phyloP scores from a whole-genome alignment of 2,329 filamentous ascomycete genomes.

The Ophiostoma quercus region DNA sequence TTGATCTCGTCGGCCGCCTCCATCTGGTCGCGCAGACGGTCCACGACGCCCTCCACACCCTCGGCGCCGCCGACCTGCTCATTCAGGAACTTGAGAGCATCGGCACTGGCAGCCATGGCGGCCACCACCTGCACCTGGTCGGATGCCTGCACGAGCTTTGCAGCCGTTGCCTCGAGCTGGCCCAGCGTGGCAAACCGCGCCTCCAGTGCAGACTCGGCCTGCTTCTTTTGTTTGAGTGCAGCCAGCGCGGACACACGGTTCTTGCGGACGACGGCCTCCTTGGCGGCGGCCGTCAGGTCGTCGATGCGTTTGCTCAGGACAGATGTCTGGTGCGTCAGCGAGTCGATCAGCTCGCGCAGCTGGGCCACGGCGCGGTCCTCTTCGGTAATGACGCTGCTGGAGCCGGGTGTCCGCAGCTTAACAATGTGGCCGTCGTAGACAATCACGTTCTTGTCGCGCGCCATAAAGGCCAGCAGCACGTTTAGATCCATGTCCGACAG shows the following conservation, averaged over 20 bases:
- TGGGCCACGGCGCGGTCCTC: constrained; percentile 80
- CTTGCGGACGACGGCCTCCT: constrained; percentile 56
- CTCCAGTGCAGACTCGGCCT: constrained; percentile 59
- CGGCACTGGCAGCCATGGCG: constrained; percentile 73
- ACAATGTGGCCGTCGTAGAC: constrained; percentile 63
- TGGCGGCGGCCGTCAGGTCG: constrained; percentile 59
- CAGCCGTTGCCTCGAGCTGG: constrained; percentile 80
- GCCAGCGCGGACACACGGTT: constrained; percentile 71
- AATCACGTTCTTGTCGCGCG: constrained; percentile 58
- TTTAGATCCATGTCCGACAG: constrained; percentile 62
- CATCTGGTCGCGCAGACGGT: constrained; percentile 74
- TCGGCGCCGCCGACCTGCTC: constrained; percentile 70
- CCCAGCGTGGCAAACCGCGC: constrained; percentile 23
- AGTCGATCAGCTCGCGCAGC: constrained; percentile 70
- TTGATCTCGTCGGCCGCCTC: constrained; percentile 75
- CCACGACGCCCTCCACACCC: constrained; percentile 69
- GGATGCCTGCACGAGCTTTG: constrained; percentile 77
- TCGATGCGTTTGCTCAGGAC: constrained; percentile 63
- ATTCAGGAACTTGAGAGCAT: constrained; percentile 68
- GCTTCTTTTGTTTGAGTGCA: constrained; percentile 75
- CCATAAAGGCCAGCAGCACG: constrained; percentile 63
- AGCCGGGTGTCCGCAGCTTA: constrained; percentile 57
- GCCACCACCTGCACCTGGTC: constrained; percentile 79
- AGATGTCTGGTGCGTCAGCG: constrained; percentile 66
- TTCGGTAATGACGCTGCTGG: constrained; percentile 55